Evolutionary conservation across 805 yeast genomes (phyloP).

Genomic region (Candida sithepensis): DNA sequence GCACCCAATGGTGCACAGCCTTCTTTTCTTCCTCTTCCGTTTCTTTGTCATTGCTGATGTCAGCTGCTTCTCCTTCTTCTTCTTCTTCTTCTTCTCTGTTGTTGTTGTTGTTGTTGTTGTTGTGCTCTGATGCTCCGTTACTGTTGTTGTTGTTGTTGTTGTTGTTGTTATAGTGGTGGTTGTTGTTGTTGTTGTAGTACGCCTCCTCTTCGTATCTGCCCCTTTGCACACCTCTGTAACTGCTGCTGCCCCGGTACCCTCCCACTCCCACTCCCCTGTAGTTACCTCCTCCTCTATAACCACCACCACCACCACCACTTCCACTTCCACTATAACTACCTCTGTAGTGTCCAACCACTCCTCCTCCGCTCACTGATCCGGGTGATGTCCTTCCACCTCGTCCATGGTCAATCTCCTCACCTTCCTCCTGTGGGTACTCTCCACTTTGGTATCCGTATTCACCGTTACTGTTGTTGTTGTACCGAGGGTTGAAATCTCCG

Average conservation of each 20-base stretch:
- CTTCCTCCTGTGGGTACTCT: neutral
- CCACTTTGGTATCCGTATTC: no score
- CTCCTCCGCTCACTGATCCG: neutral
- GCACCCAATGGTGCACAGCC: slow-evolving; percentile 31
- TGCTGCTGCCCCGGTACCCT: neutral
- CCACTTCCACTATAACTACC: neutral
- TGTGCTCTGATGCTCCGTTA: neutral
- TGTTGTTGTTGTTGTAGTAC: slow-evolving; percentile 1
- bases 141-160: neutral
- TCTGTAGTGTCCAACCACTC: neutral
- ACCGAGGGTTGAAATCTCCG: no score
- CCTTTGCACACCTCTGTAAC: neutral
- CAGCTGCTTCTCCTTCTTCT: neutral
- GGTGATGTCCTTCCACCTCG: neutral
- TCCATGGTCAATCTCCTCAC: neutral
- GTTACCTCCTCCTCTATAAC: neutral
- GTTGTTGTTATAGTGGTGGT: neutral
- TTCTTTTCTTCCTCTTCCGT: neutral
- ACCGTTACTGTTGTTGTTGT: no score
- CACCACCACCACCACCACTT: neutral
- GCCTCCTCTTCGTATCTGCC: slow-evolving; percentile 10
- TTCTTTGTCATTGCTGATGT: neutral
- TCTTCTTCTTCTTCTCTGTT: neutral
- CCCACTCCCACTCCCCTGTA: neutral
- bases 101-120: neutral